phyloP scores from a whole-genome alignment of 2,329 filamentous ascomycete species.

The Fusarium sp. region DNA sequence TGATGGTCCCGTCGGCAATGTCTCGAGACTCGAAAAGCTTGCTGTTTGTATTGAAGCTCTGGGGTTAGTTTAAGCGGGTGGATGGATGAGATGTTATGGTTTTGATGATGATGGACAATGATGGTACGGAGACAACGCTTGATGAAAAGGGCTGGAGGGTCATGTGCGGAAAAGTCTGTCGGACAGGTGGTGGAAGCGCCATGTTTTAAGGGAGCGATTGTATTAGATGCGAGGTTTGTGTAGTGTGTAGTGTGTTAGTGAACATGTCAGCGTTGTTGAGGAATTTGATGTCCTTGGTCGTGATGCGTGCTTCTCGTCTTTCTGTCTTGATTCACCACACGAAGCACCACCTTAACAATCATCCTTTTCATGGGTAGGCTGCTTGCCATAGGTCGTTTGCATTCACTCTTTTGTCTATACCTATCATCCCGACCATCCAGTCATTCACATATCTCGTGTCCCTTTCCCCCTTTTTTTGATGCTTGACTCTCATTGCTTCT shows the following conservation, averaged over 20 bases:
- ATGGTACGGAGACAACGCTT: slow-evolving; percentile 6
- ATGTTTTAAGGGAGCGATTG: slow-evolving; percentile 8
- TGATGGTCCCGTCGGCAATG: not conserved
- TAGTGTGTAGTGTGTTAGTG: slow-evolving; percentile 30
- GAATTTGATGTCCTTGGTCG: not conserved
- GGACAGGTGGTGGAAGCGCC: slow-evolving; percentile 3
- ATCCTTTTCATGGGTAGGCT: not conserved
- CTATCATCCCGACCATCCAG: not conserved
- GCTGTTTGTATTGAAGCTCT: not conserved
- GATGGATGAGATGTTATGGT: not conserved
- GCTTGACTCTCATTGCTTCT: not conserved
- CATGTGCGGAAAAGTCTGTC: not conserved
- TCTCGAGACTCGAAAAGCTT: not conserved
- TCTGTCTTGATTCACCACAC: not conserved
- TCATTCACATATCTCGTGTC: slow-evolving; percentile 12
- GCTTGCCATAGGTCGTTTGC: not conserved
- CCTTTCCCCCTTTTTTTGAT: slow-evolving; percentile 4
- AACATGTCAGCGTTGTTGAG: slow-evolving; percentile 5
- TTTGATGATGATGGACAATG: slow-evolving; percentile 6
- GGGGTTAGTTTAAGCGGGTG: not conserved
- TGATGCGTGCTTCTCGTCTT: not conserved
- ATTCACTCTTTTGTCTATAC: slow-evolving; percentile 22
- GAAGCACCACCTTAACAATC: not conserved
- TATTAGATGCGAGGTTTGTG: slow-evolving; percentile 11
- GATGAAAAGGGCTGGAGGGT: slow-evolving; percentile 1